Evolutionary conservation across 2,329 filamentous ascomycete species (phyloP), one percentile per base, ranked within the genome.

Genomic region (Epichloe aotearoae): DNA sequence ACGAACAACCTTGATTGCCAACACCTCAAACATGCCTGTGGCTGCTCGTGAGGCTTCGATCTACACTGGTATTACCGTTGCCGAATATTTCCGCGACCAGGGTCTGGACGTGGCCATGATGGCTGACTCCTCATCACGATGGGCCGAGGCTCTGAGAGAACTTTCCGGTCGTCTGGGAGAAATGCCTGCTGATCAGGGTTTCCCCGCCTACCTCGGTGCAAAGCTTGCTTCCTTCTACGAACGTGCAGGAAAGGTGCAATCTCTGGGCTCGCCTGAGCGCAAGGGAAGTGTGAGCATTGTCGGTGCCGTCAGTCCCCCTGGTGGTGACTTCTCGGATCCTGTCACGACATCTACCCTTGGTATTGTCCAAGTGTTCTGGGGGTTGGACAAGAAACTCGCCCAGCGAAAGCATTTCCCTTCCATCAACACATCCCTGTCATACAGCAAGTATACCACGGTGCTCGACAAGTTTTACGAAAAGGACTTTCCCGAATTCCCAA

Each of bases 331-430:
- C 77, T 96, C 93, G 44, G 93, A 98, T 72, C 93, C 93, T 19
- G 93, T 98, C 64, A 98, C 93, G 14, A 88, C 81, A 54, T 86
- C 87, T 58, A 98, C 93, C 19, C 83, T 98, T 46, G 82, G 86
- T 80, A 98, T 98, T 64, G 93, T 98, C 63, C 93, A 98, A 69
- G 93, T 98, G 60, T 98, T 98, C 76, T 98, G 93, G 93, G 93
- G 93, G 78, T 80, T 97, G 47, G 93, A 98, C 77, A 97, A 98
- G 84, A 97, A 97, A 77, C 84, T 98, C 54, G 93, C 93, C 20
- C 93, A 97, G 73, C 84, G 93, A 62, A 98, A 98, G 75, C 93
- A 98, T 72, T 98, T 98, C 78, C 93, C 93, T 5, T 96, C 90
- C 34, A 90, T 98, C 75, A 98, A 98, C 76, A 97, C 93, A 8